Conservation (phyloP, 2,329 filamentous ascomycete genomes). For the Daldinia eschscholtzii region DNA sequence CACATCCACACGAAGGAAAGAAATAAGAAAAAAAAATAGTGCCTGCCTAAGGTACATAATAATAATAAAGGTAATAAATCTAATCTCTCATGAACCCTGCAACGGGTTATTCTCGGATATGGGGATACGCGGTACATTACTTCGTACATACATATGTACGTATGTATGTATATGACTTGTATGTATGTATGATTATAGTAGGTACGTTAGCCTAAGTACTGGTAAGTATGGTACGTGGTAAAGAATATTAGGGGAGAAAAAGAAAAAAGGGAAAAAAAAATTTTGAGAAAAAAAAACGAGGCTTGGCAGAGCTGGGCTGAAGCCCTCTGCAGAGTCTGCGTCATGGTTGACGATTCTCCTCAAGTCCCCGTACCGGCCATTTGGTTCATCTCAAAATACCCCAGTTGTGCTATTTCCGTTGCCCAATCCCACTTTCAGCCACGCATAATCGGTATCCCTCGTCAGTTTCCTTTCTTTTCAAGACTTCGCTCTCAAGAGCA, state of each 20-base stretch:
- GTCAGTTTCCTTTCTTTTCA: slow-evolving; percentile 29
- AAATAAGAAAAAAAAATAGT: not conserved
- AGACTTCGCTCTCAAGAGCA: slow-evolving; percentile 26
- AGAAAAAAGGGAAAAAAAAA: not conserved
- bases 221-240: not conserved
- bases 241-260: not conserved
- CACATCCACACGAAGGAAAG: slow-evolving; percentile 23
- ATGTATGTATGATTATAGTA: not conserved
- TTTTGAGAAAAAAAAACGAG: slow-evolving; percentile 24
- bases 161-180: too few relatives aligned
- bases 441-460: slow-evolving; percentile 35
- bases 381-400: slow-evolving; percentile 47
- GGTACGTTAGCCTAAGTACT: not conserved
- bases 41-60: not conserved
- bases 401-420: slow-evolving; percentile 43
- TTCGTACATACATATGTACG: not conserved
- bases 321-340: slow-evolving; percentile 48
- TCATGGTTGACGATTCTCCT: slow-evolving; percentile 44
- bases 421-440: slow-evolving; percentile 44
- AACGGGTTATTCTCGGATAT: slow-evolving; percentile 39
- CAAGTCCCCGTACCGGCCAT: slow-evolving; percentile 44
- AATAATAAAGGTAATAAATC: not conserved
- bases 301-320: slow-evolving; percentile 47
- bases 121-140: slow-evolving; percentile 4
- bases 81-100: slow-evolving; percentile 34